Conservation (phyloP, 1,139 yeast species). For the Blastobotrys apis region DNA sequence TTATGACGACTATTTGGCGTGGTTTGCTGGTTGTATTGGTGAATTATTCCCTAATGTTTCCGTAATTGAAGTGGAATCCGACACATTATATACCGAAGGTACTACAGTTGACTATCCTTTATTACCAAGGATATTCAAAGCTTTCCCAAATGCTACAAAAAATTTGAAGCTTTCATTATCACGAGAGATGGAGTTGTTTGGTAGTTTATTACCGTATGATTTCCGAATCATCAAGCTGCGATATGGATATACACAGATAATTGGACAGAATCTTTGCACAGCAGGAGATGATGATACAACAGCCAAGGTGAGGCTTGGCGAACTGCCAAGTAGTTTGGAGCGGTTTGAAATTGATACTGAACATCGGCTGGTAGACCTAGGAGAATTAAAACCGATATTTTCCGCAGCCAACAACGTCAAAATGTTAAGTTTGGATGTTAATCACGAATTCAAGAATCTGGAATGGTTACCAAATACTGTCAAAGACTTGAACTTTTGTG, state of each 20-base stretch:
- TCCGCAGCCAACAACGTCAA: constrained; percentile 5
- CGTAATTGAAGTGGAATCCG: constrained; percentile 13
- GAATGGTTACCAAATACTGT: constrained; percentile 14
- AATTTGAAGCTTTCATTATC: constrained; percentile 13
- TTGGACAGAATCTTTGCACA: constrained; percentile 4
- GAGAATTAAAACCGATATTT: constrained; percentile 10
- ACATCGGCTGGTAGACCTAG: constrained; percentile 14
- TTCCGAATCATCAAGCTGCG: constrained; percentile 12
- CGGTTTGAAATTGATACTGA: constrained; percentile 15
- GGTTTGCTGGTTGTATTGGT: constrained; percentile 7
- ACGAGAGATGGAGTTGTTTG: constrained; percentile 12
- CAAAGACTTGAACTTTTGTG: constrained; percentile 13
- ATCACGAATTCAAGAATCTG: constrained; percentile 12
- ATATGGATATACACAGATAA: constrained; percentile 13
- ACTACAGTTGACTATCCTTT: constrained; percentile 1
- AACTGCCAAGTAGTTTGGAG: constrained; percentile 9
- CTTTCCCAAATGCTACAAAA: constrained; percentile 9
- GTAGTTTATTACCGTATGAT: constrained; percentile 7
- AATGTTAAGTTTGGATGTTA: constrained; percentile 13
- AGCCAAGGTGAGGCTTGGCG: constrained; percentile 11
- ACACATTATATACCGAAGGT: constrained; percentile 10
- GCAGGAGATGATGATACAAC: constrained; percentile 14
- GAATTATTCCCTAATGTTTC: constrained; percentile 11
- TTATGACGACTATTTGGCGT: constrained; percentile 13
- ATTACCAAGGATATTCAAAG: constrained; percentile 9